phyloP scores from a whole-genome alignment of 164 flowering plant species.

The Platanus orientalis region DNA sequence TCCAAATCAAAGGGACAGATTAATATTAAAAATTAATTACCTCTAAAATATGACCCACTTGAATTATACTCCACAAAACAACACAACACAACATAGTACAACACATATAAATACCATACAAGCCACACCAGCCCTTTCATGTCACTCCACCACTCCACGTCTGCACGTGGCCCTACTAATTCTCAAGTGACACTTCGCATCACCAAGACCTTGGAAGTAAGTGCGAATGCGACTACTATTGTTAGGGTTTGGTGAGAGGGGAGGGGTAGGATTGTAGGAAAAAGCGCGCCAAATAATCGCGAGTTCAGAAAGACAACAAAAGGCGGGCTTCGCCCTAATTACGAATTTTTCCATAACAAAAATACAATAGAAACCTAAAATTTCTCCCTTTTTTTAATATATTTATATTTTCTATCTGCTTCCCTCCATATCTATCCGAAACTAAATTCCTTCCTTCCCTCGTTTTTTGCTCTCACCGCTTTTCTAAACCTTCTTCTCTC shows the following conservation, averaged over 20 bases:
- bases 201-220: background rate
- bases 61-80: no score
- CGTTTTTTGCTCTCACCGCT: slow-evolving; percentile 46
- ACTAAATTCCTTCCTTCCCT: slow-evolving; percentile 80
- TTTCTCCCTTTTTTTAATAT: background rate
- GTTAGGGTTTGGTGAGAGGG: slow-evolving; percentile 5
- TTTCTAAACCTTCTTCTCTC: slow-evolving; percentile 21
- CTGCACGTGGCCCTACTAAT: background rate
- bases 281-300: slow-evolving; percentile 19
- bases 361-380: no score
- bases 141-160: background rate
- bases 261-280: background rate
- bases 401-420: slow-evolving; percentile 22
- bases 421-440: slow-evolving; percentile 95
- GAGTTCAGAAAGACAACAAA: slow-evolving; percentile 5
- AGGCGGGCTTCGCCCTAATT: slow-evolving; percentile 16
- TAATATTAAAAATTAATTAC: no score
- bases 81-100: no score
- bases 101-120: no score
- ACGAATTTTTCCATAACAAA: no score
- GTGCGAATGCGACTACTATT: background rate
- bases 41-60: no score
- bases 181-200: background rate
- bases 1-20: no score
- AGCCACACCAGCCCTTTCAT: background rate